A percentile compares a stretch with the other conserved stretches of the same genome.
phyloP scores from a whole-genome alignment of 2,329 filamentous ascomycete species.

The Plectosphaerella cucumerina region DNA sequence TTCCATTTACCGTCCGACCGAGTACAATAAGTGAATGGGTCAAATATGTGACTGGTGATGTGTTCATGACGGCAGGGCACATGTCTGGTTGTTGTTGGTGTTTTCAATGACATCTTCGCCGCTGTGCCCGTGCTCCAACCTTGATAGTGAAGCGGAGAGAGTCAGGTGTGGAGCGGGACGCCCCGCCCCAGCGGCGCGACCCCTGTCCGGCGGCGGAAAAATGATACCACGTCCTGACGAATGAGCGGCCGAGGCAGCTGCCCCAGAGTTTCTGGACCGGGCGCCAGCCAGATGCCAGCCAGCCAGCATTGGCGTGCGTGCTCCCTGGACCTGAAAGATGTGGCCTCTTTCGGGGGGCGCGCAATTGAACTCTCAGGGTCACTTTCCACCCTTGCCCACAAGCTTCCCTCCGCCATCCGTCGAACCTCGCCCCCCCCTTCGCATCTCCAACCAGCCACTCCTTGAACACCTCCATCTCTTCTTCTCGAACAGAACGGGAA shows the following conservation, averaged over 20 bases:
- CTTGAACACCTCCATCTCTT: conserved; percentile 1
- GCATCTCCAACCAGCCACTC: conserved; percentile 14
- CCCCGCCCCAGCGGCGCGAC: background rate
- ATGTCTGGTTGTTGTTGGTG: too few species aligned
- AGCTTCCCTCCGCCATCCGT: background rate
- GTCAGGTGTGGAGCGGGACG: too few species aligned
- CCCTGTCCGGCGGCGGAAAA: background rate
- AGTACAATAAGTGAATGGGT: background rate
- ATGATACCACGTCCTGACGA: background rate
- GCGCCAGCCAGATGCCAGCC: background rate
- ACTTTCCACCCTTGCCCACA: background rate
- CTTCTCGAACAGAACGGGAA: conserved; percentile 1
- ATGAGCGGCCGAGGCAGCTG: background rate
- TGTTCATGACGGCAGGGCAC: background rate
- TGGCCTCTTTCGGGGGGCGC: conserved; percentile 5
- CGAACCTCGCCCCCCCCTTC: conserved; percentile 5
- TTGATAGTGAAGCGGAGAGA: too few species aligned
- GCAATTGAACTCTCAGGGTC: background rate
- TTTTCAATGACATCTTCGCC: too few species aligned
- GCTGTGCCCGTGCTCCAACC: too few species aligned
- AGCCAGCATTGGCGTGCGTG: background rate
- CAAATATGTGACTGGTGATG: too few species aligned
- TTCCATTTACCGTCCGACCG: background rate
- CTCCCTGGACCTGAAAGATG: conserved; percentile 1
- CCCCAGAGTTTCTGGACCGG: background rate